Conservation (phyloP, 2,329 filamentous ascomycete species). For the Diaporthe sp. region DNA sequence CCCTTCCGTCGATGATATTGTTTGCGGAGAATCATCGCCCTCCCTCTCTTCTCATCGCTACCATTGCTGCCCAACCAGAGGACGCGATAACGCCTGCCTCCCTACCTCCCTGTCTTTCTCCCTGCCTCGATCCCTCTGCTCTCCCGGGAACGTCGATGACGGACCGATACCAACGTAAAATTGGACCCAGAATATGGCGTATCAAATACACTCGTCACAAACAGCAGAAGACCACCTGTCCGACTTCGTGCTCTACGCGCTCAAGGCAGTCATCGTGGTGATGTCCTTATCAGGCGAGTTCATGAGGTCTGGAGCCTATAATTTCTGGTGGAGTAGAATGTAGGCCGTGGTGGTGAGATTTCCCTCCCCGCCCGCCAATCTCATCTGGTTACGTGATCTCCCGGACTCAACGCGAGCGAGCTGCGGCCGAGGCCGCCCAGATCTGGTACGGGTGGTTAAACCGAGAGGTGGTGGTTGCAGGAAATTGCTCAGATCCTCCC, state of each 20-base stretch:
- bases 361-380: neutral
- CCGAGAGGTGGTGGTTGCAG: slow-evolving; percentile 13
- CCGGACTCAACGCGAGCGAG: neutral
- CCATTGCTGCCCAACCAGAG: neutral
- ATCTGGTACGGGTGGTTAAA: slow-evolving; percentile 15
- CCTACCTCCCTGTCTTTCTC: neutral
- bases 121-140: slow-evolving; percentile 1
- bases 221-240: slow-evolving; percentile 1
- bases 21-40: slow-evolving; percentile 7
- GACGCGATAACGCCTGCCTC: neutral
- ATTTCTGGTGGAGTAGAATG: neutral
- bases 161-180: neutral
- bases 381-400: neutral
- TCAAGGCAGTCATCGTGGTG: no score
- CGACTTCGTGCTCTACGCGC: no score
- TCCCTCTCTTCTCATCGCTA: neutral
- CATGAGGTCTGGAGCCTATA: neutral
- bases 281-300: neutral
- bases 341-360: slow-evolving; percentile 12
- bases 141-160: neutral
- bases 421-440: neutral
- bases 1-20: neutral
- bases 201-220: slow-evolving; percentile 21
- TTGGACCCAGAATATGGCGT: slow-evolving; percentile 21
- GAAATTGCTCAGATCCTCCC: slow-evolving; percentile 24